Base-by-base conservation (phyloP, 2,329 filamentous ascomycete species). In the Xylariaceae sp. region DNA sequence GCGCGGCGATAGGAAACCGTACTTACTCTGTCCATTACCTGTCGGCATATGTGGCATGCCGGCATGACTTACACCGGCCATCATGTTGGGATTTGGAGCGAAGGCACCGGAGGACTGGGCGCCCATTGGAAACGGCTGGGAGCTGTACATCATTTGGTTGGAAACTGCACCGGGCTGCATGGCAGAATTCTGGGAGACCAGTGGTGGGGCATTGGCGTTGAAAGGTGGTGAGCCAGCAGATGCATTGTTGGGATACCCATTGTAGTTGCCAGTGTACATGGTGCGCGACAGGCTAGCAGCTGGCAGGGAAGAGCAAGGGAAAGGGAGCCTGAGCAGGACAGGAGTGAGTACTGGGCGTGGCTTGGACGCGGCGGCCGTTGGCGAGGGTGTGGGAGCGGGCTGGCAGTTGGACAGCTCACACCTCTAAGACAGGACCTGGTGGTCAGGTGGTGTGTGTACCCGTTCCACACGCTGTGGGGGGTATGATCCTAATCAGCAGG, bases 21-120 rank as follows among this genome's bases (percentile, higher is more conserved):
- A 68, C 74, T 70, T 65, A 78, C 74, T 76, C 58, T 78, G 74
- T 37, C 74, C 73, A 66, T 77, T 78, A 48, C 70, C 62, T 34
- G 48, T 53, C 50, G 66, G 65, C 72, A 78, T 77, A 57, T 74
- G 73, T 48, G 68, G 69, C 73, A 78, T 76, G 56, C 64, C 70
- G 51, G 66, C 69, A 62, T 70, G 68, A 28, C 69, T 71, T 47
- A 61, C 61, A 48, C 64, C 68, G 34, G 66, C 62, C 67, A 76
- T 76, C 71, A 78, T 75, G 60, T 72, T 75, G 36, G 69, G 68
- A 48, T 65, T 69, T 33, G 67, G 68, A 34, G 66, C 66, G 51
- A 75, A 78, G 46, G 63, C 65, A 44, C 48, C 47, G 37, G 48
- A 51, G 28, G 56, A 47, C 55, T 76, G 73, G 40, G 66, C 62